Conservation (phyloP, 305 asterid species). For the Striga hermonthica region DNA sequence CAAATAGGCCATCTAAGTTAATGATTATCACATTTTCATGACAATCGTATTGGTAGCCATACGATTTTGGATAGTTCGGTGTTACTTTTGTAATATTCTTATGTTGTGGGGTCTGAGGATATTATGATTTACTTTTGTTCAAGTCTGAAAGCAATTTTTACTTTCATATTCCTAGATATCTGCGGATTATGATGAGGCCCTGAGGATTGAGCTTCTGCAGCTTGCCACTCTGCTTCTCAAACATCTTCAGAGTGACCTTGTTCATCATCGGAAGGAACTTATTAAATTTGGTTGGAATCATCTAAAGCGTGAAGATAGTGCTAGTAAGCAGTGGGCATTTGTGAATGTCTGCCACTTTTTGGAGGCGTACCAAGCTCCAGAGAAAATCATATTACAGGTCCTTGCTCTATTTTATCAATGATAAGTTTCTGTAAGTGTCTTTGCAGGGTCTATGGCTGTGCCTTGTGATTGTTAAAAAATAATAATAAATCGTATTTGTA, state of each 20-base stretch:
- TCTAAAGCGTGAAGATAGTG: constrained; percentile 99
- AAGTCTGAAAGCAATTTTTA: constrained; percentile 23
- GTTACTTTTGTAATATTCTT: neutral
- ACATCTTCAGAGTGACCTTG: constrained; percentile 96
- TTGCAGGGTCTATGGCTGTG: constrained; percentile 20
- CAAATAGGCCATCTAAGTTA: no score
- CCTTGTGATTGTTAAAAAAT: neutral
- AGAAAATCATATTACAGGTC: constrained; percentile 97
- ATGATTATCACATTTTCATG: no score
- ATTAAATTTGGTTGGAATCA: constrained; percentile 99
- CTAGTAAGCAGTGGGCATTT: constrained; percentile 99
- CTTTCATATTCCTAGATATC: constrained; percentile 56
- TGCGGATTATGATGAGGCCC: constrained; percentile 92
- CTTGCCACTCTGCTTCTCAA: constrained; percentile 97
- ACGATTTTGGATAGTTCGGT: no score
- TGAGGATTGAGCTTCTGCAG: constrained; percentile 99
- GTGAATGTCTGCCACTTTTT: constrained; percentile 98
- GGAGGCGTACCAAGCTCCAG: constrained; percentile 99
- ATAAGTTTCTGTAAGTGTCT: neutral
- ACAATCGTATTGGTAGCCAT: no score
- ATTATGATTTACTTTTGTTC: constrained; percentile 15
- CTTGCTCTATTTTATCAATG: constrained; percentile 27
- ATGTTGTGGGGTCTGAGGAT: constrained; percentile 11
- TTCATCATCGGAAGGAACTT: constrained; percentile 94
- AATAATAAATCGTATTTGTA: no score